Base-by-base conservation (phyloP, 78 protist species). In the Tieghemostelium lacteum region DNA sequence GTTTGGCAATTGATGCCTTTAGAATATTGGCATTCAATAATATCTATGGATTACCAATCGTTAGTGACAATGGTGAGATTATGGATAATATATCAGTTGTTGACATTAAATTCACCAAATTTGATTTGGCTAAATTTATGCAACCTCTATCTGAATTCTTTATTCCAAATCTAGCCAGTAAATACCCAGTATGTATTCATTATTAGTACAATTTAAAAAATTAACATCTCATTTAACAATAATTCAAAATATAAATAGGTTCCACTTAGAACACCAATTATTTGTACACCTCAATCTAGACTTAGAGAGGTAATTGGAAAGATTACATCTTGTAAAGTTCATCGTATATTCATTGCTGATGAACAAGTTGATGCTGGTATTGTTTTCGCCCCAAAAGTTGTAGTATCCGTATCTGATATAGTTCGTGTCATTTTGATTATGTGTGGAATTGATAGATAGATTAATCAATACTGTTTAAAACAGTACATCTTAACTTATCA, bases 31-130 rank as follows among this genome's bases (percentile, higher is more conserved):
- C 74, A 28, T 66, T 66, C 4, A 66, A 78, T 24, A 78, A 78
- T 54, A 78, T 78, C 8, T 78, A 78, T 78, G 88, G 88, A 19
- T 31, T 78, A 20, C 88, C 88, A 24, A 42, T 78, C 20, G 88
- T 78, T n/a, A 66, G 63, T 55, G 49, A 39, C 2, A 71, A 78
- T 65, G 88, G 73, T 24, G 88, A 78, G 20, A 55, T 78, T 20
- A 24, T 78, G 19, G 88, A 78, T 66, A 78, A 71, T 16, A 78
- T 78, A 31, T 78, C 88, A 5, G 88, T 78, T 4, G 54, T 78
- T 50, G 88, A 78, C 39, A 34, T 78, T 3, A 71, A 71, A 12
- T 71, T 40, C 55, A 50, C 54, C 20, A 78, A 67, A 55, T 31
- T 78, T 31, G 88, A 78, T 67, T 36, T 65, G 33, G 31, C 61